These are phyloP conservation scores for Naganishia cerealis DNA, from an alignment of 1,284 basidiomycete genomes.

Conservation along the genomic window DNA sequence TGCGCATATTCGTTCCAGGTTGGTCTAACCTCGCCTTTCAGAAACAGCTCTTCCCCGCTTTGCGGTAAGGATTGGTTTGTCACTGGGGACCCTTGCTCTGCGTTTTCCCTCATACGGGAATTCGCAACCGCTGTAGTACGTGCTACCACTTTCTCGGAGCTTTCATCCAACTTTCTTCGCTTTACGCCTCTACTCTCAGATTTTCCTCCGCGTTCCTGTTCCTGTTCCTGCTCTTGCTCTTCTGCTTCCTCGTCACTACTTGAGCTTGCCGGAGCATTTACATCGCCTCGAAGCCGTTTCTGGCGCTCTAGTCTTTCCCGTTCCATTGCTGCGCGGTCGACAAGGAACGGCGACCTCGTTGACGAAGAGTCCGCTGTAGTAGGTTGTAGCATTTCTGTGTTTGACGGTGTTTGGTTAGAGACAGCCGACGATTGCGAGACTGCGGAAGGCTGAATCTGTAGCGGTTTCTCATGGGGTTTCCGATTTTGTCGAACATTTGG, in stretches of 20 bases:
- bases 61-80: background rate
- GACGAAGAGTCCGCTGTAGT: background rate
- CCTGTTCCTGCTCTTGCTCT: conserved; percentile 7
- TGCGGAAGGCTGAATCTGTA: background rate
- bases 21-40: conserved; percentile 32
- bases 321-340: conserved; percentile 49
- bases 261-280: conserved; percentile 21
- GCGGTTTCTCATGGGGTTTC: background rate
- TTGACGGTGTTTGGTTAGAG: background rate
- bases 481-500: background rate
- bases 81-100: background rate
- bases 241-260: conserved; percentile 26
- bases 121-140: background rate
- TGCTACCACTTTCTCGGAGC: background rate
- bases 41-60: conserved; percentile 19
- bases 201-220: background rate
- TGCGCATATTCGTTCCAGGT: conserved; percentile 21
- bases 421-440: background rate
- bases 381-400: background rate
- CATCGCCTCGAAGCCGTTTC: conserved; percentile 20
- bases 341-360: conserved; percentile 4
- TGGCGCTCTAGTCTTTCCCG: conserved; percentile 47
- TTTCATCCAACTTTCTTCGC: conserved; percentile 11
- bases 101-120: background rate
- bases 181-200: conserved; percentile 17